A percentile compares a stretch with the other conserved stretches of the same genome.
Evolutionary conservation across 139 green algal species (phyloP).

Genomic region (Diplosphaera chodatii): DNA sequence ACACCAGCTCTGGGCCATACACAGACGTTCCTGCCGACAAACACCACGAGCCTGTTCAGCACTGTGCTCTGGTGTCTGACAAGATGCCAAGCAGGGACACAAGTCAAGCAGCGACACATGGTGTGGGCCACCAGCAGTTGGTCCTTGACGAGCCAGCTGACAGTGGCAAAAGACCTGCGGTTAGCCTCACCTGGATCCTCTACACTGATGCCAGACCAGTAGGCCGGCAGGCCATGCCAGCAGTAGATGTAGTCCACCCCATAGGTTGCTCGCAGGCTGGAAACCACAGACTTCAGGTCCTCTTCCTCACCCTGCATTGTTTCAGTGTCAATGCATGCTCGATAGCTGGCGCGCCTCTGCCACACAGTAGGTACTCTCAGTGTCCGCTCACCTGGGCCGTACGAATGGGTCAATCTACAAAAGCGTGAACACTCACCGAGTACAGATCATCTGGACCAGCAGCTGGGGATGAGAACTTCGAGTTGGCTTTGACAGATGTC

Average conservation of each 20-base stretch:
- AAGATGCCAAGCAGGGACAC: too few relatives aligned
- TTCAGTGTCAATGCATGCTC: not conserved
- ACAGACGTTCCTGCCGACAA: not conserved
- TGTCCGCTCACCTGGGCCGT: too few relatives aligned
- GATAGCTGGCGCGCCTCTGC: too few relatives aligned
- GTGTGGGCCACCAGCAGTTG: too few relatives aligned
- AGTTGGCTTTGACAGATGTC: conserved; percentile 70
- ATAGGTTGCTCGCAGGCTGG: conserved; percentile 41
- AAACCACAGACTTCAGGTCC: conserved; percentile 60
- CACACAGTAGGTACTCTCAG: too few relatives aligned
- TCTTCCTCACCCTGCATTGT: conserved; percentile 31
- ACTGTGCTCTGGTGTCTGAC: too few relatives aligned
- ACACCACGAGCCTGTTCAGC: not conserved
- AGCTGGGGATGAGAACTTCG: conserved; percentile 68
- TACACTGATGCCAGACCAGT: conserved; percentile 72
- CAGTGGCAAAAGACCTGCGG: too few relatives aligned
- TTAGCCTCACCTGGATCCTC: not conserved
- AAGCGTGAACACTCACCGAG: conserved; percentile 24
- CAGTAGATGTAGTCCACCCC: conserved; percentile 80
- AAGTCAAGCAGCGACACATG: too few relatives aligned
- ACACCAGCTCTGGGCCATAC: not conserved
- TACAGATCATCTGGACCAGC: conserved; percentile 33
- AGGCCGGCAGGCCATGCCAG: conserved; percentile 92
- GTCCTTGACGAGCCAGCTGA: too few relatives aligned
- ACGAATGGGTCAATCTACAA: too few relatives aligned